Evolutionary conservation across 768 basidiomycete species (phyloP).

Genomic region (Rhizopogon sp.): DNA sequence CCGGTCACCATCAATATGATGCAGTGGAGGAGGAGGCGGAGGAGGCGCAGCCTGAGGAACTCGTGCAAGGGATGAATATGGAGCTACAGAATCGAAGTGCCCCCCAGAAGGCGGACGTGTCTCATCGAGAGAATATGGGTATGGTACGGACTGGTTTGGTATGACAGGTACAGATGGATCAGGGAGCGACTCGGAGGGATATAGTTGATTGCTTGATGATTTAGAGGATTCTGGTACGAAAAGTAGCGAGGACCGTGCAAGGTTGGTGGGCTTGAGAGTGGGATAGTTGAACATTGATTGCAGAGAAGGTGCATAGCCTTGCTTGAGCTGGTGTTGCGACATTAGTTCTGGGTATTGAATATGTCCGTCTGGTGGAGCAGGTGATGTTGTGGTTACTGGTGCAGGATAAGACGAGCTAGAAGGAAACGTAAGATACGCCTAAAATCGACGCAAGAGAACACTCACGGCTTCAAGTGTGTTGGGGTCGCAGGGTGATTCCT

Average conservation of each 20-base stretch:
- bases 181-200: slow-evolving; percentile 31
- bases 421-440: slow-evolving; percentile 2
- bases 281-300: slow-evolving; percentile 63
- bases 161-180: slow-evolving; percentile 25
- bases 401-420: slow-evolving; percentile 38
- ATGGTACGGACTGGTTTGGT: slow-evolving; percentile 13
- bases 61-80: slow-evolving; percentile 23
- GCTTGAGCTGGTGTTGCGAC: slow-evolving; percentile 71
- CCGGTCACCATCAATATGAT: slow-evolving; percentile 20
- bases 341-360: slow-evolving; percentile 69
- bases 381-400: slow-evolving; percentile 67
- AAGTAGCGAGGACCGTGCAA: slow-evolving; percentile 38
- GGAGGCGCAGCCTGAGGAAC: slow-evolving; percentile 16
- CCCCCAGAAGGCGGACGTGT: not conserved
- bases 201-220: slow-evolving; percentile 19
- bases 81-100: not conserved
- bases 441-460: slow-evolving; percentile 5
- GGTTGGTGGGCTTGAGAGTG: slow-evolving; percentile 27
- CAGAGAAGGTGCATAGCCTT: slow-evolving; percentile 76
- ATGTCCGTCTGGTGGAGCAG: slow-evolving; percentile 43
- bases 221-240: slow-evolving; percentile 33
- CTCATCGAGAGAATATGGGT: slow-evolving; percentile 8
- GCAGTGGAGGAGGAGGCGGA: slow-evolving; percentile 17
- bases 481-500: slow-evolving; percentile 20
- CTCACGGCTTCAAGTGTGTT: slow-evolving; percentile 33